These are phyloP conservation scores for Suhomyces wounanorum DNA, from an alignment of 1,139 yeast genomes.

Conservation along the genomic window DNA sequence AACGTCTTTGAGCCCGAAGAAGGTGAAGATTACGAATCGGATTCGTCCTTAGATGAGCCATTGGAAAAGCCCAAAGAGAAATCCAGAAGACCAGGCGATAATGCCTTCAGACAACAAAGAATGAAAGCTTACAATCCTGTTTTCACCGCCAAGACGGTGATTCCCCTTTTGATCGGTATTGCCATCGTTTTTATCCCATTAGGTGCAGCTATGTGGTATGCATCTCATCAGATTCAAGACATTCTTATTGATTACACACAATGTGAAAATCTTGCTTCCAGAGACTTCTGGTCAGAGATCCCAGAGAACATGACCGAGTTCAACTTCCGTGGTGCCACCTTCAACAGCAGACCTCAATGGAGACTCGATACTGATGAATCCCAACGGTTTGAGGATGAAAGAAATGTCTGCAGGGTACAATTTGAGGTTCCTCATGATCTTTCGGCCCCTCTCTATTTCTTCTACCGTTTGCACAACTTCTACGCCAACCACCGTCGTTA, in stretches of 20 bases:
- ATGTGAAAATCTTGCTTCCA: constrained; percentile 63
- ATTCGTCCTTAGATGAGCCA: constrained; percentile 12
- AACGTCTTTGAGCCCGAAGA: constrained; percentile 7
- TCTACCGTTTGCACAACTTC: constrained; percentile 80
- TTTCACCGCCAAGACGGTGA: constrained; percentile 84
- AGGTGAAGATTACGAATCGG: constrained; percentile 11
- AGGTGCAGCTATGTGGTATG: constrained; percentile 88
- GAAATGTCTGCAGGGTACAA: constrained; percentile 71
- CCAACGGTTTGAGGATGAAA: constrained; percentile 55
- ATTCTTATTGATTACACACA: constrained; percentile 77
- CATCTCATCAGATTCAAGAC: constrained; percentile 77
- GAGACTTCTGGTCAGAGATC: constrained; percentile 55
- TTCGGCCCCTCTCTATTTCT: constrained; percentile 75
- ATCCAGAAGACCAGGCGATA: constrained; percentile 56
- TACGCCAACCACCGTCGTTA: constrained; percentile 93
- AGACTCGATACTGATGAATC: constrained; percentile 52
- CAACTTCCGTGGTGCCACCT: constrained; percentile 44
- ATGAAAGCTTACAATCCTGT: constrained; percentile 69
- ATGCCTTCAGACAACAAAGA: constrained; percentile 67
- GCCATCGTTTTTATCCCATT: constrained; percentile 87
- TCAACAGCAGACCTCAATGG: constrained; percentile 61
- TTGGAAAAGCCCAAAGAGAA: constrained; percentile 21
- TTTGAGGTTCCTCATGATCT: constrained; percentile 76
- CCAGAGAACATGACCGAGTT: constrained; percentile 58
- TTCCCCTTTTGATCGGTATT: constrained; percentile 73